Percentiles rank a stretch among this genome's conserved stretches.
These are phyloP conservation scores for Escovopsis sp. DNA, from an alignment of 2,329 filamentous ascomycete genomes.

Conservation along the genomic window DNA sequence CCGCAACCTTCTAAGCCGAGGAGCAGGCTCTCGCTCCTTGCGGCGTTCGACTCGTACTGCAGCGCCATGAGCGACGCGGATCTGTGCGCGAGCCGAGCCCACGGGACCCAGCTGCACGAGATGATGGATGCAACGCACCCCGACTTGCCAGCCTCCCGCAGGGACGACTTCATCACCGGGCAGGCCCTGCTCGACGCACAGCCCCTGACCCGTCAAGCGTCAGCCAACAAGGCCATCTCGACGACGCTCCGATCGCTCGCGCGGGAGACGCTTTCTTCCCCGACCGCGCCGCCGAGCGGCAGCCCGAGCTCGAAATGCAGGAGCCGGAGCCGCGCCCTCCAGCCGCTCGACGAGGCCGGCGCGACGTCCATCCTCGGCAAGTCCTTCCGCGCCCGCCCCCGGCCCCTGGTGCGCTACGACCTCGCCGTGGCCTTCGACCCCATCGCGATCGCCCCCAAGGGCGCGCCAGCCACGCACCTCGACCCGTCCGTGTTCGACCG, in stretches of 20 bases:
- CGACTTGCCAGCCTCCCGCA: conserved; percentile 29
- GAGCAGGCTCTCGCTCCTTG: conserved; percentile 18
- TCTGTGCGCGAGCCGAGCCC: conserved; percentile 35
- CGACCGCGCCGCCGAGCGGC: background rate
- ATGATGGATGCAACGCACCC: conserved; percentile 50
- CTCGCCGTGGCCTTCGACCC: conserved; percentile 46
- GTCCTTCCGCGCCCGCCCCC: conserved; percentile 17
- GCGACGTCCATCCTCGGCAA: conserved; percentile 23
- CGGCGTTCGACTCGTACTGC: conserved; percentile 37
- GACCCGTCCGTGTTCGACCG: conserved; percentile 66
- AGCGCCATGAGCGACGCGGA: conserved; percentile 54
- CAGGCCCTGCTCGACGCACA: conserved; percentile 33
- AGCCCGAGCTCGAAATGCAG: background rate
- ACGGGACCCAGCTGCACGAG: conserved; percentile 31
- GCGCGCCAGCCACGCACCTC: conserved; percentile 26
- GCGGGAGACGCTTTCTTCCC: background rate
- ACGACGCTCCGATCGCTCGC: conserved; percentile 15
- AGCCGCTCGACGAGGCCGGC: conserved; percentile 18
- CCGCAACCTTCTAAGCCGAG: background rate
- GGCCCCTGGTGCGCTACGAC: conserved; percentile 31
- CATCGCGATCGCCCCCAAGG: conserved; percentile 37
- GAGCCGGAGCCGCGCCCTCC: background rate
- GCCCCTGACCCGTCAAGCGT: conserved; percentile 15
- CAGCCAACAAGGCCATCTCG: conserved; percentile 14
- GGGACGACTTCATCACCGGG: conserved; percentile 37